phyloP scores from a whole-genome alignment of 352 stramenopile species.

The Phytophthora cactorum region DNA sequence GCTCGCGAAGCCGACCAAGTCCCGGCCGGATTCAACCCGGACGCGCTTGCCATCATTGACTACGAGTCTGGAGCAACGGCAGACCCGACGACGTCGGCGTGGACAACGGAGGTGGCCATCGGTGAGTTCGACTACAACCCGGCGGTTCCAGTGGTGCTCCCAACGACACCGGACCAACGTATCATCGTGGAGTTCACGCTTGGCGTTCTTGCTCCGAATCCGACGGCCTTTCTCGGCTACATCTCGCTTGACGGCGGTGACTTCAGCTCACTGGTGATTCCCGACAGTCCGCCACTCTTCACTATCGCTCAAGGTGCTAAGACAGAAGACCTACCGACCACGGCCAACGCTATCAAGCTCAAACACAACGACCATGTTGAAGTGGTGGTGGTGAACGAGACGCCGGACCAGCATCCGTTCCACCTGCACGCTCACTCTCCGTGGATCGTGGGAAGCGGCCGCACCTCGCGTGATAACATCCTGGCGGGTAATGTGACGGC shows the following conservation, averaged over 20 bases:
- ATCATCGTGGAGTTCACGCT: slow-evolving; percentile 42
- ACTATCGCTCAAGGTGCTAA: slow-evolving; percentile 34
- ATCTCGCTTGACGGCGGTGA: slow-evolving; percentile 29
- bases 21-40: slow-evolving; percentile 41
- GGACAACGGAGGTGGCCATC: slow-evolving; percentile 37
- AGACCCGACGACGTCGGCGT: slow-evolving; percentile 34
- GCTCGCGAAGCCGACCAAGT: slow-evolving; percentile 32
- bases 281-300: slow-evolving; percentile 38
- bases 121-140: slow-evolving; percentile 47
- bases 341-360: slow-evolving; percentile 33
- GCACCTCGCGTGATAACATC: slow-evolving; percentile 25
- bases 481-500: slow-evolving; percentile 27
- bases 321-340: slow-evolving; percentile 40
- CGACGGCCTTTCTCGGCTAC: slow-evolving; percentile 35
- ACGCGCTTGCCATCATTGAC: slow-evolving; percentile 46
- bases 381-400: slow-evolving; percentile 50
- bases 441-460: slow-evolving; percentile 44
- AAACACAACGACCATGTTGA: slow-evolving; percentile 44
- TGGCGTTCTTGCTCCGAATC: slow-evolving; percentile 23
- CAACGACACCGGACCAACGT: slow-evolving; percentile 32
- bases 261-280: slow-evolving; percentile 40
- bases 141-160: slow-evolving; percentile 15
- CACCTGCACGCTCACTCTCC: slow-evolving; percentile 50
- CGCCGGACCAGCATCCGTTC: slow-evolving; percentile 51
- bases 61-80: slow-evolving; percentile 28